Percentiles rank a stretch among this genome's conserved stretches.
These are phyloP conservation scores for Cladosporium halotolerans DNA, from an alignment of 2,329 filamentous ascomycete species.

Conservation along the genomic window DNA sequence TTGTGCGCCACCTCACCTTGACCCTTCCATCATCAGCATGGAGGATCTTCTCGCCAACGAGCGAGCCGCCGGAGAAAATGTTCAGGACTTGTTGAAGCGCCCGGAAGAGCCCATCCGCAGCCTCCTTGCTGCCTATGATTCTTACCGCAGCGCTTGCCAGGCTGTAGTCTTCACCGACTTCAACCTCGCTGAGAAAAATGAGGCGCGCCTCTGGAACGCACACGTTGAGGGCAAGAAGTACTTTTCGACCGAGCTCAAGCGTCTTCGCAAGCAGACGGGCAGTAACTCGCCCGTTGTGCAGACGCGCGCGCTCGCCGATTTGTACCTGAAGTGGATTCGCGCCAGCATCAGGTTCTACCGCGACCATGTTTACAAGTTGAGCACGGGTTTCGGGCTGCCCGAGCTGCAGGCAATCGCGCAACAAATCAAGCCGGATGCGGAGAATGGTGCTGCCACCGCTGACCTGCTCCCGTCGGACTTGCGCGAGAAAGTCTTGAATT, in stretches of 20 bases:
- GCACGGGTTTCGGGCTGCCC: slow-evolving; percentile 51
- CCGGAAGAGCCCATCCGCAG: slow-evolving; percentile 19
- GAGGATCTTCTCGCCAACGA: slow-evolving; percentile 27
- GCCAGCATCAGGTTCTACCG: slow-evolving; percentile 84
- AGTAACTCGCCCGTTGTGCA: slow-evolving; percentile 48
- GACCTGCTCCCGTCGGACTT: slow-evolving; percentile 38
- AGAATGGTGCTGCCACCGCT: slow-evolving; percentile 20
- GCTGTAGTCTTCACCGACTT: slow-evolving; percentile 67
- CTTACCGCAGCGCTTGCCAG: slow-evolving; percentile 64
- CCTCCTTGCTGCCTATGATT: slow-evolving; percentile 22
- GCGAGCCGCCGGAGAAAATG: slow-evolving; percentile 24
- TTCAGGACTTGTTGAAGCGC: slow-evolving; percentile 21
- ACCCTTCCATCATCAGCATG: slow-evolving; percentile 22
- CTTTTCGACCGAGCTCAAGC: slow-evolving; percentile 63
- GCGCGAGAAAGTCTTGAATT: slow-evolving; percentile 57
- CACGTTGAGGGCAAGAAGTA: slow-evolving; percentile 72
- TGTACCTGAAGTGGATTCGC: slow-evolving; percentile 80
- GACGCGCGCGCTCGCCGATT: slow-evolving; percentile 71
- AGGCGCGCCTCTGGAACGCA: slow-evolving; percentile 68
- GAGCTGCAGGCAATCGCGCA: slow-evolving; percentile 54
- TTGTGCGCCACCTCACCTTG: slow-evolving; percentile 16
- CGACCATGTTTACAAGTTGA: slow-evolving; percentile 72
- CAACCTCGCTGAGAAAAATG: slow-evolving; percentile 57
- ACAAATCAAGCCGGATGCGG: slow-evolving; percentile 21
- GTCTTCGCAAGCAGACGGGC: slow-evolving; percentile 39